Base-by-base conservation (phyloP, 768 basidiomycete species). In the Macrolepiota albuminosa region DNA sequence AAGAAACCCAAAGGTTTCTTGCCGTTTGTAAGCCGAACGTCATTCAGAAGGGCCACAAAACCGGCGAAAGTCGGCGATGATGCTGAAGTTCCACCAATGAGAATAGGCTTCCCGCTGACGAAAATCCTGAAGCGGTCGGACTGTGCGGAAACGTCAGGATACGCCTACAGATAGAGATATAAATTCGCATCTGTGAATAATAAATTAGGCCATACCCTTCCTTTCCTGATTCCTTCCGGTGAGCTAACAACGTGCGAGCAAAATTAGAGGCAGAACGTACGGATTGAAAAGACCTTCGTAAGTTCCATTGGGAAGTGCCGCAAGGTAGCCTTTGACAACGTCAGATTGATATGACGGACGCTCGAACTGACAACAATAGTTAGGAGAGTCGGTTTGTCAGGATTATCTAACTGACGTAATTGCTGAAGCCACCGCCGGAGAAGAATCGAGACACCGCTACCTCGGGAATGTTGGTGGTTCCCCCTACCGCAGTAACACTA, bases 351-450 rank as follows among this genome's bases (percentile, higher is more conserved):
- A 88, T 0, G 42, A 5, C 4, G 87, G 87, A 26, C 81, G 80
- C 24, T 63, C 0, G 68, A 84, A 87, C 83, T 86, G 24, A 9
- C 9, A 43, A 42, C 9, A 21, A 43, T 29, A 40, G 29, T 39
- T 42, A 21, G n/a, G 53, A 46, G 39, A 50, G 50, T 29, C 18
- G 48, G 34, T 29, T 40, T 36, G 29, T 29, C n/a, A 39, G 36
- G 48, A 6, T 16, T 45, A 24, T 36, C 40, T 13, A 57, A 76
- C 80, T 63, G 13, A 87, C 86, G 55, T 83, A 82, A 62, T 87
- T 76, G 68, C 87, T 88, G 73, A 90, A 91, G 3, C 89, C 88
- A 39, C 89, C 89, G 1, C 87, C 86, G 13, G 86, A 88, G 74
- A 89, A 86, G 62, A 71, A 74, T 2, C 68, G 63, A 33, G 47